Base-by-base conservation (phyloP, 2,329 filamentous ascomycete species). In the Aureobasidium sp. region DNA sequence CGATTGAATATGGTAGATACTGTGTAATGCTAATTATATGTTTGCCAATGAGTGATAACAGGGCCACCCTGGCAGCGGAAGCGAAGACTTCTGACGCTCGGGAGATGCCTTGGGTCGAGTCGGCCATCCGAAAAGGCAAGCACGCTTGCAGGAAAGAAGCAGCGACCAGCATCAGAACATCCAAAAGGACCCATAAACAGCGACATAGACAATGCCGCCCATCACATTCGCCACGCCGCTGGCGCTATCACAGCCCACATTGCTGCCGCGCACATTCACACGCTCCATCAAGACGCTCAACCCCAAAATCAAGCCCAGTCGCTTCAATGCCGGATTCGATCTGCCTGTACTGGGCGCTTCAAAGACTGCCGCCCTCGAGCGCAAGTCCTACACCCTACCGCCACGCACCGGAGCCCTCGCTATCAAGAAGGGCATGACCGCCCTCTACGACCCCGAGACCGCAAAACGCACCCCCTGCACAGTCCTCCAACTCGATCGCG, bases 341-440 rank as follows among this genome's bases (percentile, higher is more conserved):
- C 77, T 83, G 16, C 72, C 77, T 7, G 72, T 81, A n/a, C 78
- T 87, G 39, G 76, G 79, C 61, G 78, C 82, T 62, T 82, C 81
- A 10, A 78, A 79, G 9, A 77, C 79, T 3, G 83, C 83, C n/a
- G 85, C 86, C 3, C 78, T 86, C 61, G 75, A 78, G 62, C 83
- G 84, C 54, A 84, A 82, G 73, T 76, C 79, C 42, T 77, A 78
- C 66, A 83, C 79, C 0, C 79, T 85, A 11, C 85, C 86, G 7
- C 77, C 83, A 45, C 88, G 94, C 32, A 87, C 91, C 2, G 94
- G 94, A 34, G 86, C 90, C 9, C 81, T 99, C 50, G 91, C 89
- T 13, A 82, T 87, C 72, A 99, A 99, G 78, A 93, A 92, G 78
- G 94, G 94, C 75, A 97, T 99, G 90, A 96, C 91, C 47, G 92